Evolutionary conservation across 345 rosid genomes (phyloP), one percentile per base, ranked within the genome.

Genomic region (Luvunga scandens): DNA sequence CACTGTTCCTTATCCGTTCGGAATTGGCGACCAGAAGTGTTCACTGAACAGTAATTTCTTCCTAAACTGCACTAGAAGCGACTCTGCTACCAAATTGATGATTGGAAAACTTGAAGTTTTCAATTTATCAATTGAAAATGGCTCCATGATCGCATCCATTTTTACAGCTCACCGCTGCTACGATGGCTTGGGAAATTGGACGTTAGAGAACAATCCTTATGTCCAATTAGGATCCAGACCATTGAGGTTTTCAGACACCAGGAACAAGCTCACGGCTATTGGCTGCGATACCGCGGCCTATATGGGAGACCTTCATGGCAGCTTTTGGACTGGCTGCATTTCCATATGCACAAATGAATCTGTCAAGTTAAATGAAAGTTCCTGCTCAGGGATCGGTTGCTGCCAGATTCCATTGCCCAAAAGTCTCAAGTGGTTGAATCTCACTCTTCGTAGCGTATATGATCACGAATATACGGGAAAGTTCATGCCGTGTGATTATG

Each of bases 321-420:
- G 4, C 0, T 84, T 73, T 0, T 80, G 83, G 16, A 76, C 48
- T 21, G 79, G 78, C 14, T 85, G 87, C 30, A 0, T 48, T n/a
- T 50, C 85, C n/a, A 4, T 69, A 0, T 81, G 85, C 75, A 18
- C 67, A 30, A 24, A 24, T 24, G 33, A 22, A 9, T 0, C 21
- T 1, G 24, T 1, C 60, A 56, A 56, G 0, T 4, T 4, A 48
- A 59, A 1, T 13, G 38, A 59, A 1, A 57, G 31, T 45, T 57
- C 61, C 24, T 84, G 87, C 34, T 76, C 84, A 0, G 84, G 84
- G 0, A 16, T 68, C 18, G 85, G 87, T 6, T 84, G 83, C 74
- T 84, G 84, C 28, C 83, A 77, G 63, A 71, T 70, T 13, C 25
- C 78, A 5, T 19, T 85, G 1, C 87, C 85, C 4, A 4, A 6